Conservation (phyloP, 1,284 basidiomycete species). For the Marasmius sp. region DNA sequence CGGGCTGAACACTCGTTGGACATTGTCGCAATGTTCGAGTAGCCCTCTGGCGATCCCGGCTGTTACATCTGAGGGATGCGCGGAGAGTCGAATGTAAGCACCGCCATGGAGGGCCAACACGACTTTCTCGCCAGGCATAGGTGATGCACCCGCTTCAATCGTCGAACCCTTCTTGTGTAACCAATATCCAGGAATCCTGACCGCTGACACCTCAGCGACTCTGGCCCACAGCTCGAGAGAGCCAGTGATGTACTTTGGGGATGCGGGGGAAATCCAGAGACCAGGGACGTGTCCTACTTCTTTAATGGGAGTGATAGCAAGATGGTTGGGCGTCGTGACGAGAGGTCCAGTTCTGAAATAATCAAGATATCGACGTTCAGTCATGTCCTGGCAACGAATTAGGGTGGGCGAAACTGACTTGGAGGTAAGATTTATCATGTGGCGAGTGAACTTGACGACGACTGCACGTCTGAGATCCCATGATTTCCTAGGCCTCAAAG, state of each 20-base stretch:
- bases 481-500: constrained; percentile 38
- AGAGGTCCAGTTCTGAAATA: constrained; percentile 33
- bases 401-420: constrained; percentile 20
- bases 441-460: constrained; percentile 33
- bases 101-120: constrained; percentile 54
- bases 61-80: constrained; percentile 39
- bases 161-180: constrained; percentile 38
- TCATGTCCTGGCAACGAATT: neutral
- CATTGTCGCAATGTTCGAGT: constrained; percentile 32
- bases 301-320: constrained; percentile 35
- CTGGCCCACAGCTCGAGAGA: constrained; percentile 45
- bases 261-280: constrained; percentile 49
- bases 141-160: constrained; percentile 33
- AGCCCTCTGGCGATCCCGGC: constrained; percentile 34
- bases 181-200: constrained; percentile 60
- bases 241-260: constrained; percentile 44
- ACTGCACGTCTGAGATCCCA: constrained; percentile 42
- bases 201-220: constrained; percentile 37
- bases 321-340: constrained; percentile 33
- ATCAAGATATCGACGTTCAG: neutral
- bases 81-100: constrained; percentile 41
- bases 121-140: constrained; percentile 50
- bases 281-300: constrained; percentile 33
- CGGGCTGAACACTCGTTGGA: constrained; percentile 44
- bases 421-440: constrained; percentile 21